Conservation (phyloP, 2,329 filamentous ascomycete genomes). For the Ilyonectria mors-panacis region DNA sequence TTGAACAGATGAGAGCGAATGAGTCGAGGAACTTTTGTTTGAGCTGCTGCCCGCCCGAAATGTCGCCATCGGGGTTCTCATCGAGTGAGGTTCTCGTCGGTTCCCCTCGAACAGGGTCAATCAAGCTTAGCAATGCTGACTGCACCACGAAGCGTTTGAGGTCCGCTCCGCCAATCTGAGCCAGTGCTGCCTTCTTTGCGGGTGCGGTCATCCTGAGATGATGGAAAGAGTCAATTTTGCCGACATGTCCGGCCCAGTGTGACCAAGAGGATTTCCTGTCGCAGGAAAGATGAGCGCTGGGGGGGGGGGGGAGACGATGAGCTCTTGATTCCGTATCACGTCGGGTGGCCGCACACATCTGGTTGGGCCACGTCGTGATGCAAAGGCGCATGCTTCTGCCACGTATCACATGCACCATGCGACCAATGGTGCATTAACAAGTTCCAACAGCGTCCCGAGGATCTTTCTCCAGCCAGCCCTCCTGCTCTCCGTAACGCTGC, state of each 20-base stretch:
- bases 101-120: constrained; percentile 25
- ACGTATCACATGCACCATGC: neutral
- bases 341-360: constrained; percentile 4
- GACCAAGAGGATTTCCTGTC: constrained; percentile 17
- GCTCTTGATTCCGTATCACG: constrained; percentile 12
- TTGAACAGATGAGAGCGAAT: constrained; percentile 51
- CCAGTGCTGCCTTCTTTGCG: constrained; percentile 8
- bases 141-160: constrained; percentile 21
- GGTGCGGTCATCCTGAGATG: constrained; percentile 11
- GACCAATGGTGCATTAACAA: neutral
- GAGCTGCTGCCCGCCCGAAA: constrained; percentile 30
- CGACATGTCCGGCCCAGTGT: constrained; percentile 15
- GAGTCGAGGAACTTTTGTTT: constrained; percentile 53
- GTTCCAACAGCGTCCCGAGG: neutral
- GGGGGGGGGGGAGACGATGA: constrained; percentile 7
- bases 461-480: constrained; percentile 8
- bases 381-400: constrained; percentile 1
- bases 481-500: constrained; percentile 7
- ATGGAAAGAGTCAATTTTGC: constrained; percentile 14
- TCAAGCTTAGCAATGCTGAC: constrained; percentile 16
- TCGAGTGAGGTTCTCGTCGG: constrained; percentile 21
- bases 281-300: constrained; percentile 11
- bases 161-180: constrained; percentile 21
- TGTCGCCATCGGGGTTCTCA: constrained; percentile 12
- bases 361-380: neutral